Evolutionary conservation across 768 basidiomycete species (phyloP), one percentile per base, ranked within the genome.

Genomic region (Mycena rebaudengoi): DNA sequence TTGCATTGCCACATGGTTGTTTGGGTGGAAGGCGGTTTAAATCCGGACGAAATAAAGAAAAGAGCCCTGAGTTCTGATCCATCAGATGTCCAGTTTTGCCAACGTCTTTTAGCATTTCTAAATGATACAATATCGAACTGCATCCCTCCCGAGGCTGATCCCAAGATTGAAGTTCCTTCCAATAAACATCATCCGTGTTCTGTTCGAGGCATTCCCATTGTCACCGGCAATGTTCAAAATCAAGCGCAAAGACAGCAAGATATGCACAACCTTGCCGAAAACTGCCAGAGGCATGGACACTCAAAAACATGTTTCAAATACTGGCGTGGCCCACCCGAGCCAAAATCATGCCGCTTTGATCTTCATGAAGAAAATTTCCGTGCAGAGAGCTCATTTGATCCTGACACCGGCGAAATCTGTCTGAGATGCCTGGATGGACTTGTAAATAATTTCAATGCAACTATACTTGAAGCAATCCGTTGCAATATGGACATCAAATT

Each of bases 261-360:
- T 37, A 8, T 70, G 16, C 49, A 62, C 20, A 28, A 44, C 12
- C 32, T 73, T 1, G 73, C 55, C 0, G 37, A 41, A 2, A 40
- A 62, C 16, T 68, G 64, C 28, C 71, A 75, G 35, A 7, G 21
- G 20, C 74, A 75, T 45, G 21, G 25, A 3, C 75, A 76, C 53
- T 28, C 56, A n/a, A n/a, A n/a, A n/a, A n/a, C n/a, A n/a, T n/a
- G n/a, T n/a, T n/a, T n/a, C n/a, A n/a, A n/a, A n/a, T n/a, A n/a
- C n/a, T n/a, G n/a, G n/a, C n/a, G n/a, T n/a, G n/a, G n/a, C n/a
- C n/a, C n/a, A n/a, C n/a, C 7, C 13, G 48, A 49, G n/a, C 48
- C 48, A 6, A 49, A 49, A n/a, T 25, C 48, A 6, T 49, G 48
- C n/a, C 48, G 48, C 6, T 49, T 49, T 28, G 48, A 49, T 21